Evolutionary conservation across 2,329 filamentous ascomycete genomes (phyloP).

Genomic region (Pezicula radicicola): DNA sequence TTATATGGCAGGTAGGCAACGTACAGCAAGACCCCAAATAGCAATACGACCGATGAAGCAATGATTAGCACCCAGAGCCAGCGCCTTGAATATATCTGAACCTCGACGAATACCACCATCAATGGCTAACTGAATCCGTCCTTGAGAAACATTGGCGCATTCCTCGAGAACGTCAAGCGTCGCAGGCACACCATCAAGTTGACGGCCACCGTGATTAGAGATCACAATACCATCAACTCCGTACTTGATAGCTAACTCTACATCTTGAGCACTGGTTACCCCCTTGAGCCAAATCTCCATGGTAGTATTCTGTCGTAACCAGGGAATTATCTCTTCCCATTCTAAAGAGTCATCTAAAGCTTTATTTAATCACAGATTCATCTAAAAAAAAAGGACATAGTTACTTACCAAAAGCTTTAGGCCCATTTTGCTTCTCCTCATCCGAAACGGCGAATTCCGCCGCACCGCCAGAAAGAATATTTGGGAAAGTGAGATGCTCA

Average conservation of each 20-base stretch:
- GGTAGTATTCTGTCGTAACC: conserved; percentile 42
- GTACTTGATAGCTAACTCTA: conserved; percentile 53
- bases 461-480: conserved; percentile 3
- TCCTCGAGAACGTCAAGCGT: conserved; percentile 18
- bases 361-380: not conserved
- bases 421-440: conserved; percentile 2
- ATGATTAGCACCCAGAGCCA: conserved; percentile 54
- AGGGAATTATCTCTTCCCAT: conserved; percentile 48
- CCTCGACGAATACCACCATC: conserved; percentile 60
- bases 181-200: conserved; percentile 32
- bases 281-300: conserved; percentile 43
- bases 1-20: conserved; percentile 10
- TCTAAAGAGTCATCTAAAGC: conserved; percentile 1
- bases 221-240: conserved; percentile 59
- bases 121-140: conserved; percentile 26
- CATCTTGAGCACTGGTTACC: conserved; percentile 55
- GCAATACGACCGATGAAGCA: conserved; percentile 47
- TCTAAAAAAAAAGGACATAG: not conserved
- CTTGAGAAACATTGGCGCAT: not conserved
- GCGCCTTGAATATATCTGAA: conserved; percentile 60
- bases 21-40: conserved; percentile 33
- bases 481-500: conserved; percentile 3
- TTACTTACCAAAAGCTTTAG: conserved; percentile 3
- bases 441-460: conserved; percentile 3
- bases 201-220: conserved; percentile 52